These are phyloP conservation scores for Cyberlindnera galapagoensis DNA, from an alignment of 805 yeast genomes.

Conservation along the genomic window DNA sequence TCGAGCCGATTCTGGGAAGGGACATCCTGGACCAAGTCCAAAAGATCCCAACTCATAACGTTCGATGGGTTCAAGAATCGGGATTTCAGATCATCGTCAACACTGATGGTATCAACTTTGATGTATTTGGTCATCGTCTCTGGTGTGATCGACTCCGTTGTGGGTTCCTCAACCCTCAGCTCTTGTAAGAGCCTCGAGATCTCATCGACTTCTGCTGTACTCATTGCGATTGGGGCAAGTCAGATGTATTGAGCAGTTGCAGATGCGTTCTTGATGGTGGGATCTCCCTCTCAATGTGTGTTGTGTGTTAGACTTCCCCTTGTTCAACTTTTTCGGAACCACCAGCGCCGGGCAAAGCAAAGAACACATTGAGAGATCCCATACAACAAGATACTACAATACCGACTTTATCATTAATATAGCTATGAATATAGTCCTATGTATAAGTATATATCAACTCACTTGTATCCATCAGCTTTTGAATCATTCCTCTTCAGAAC, in stretches of 20 bases:
- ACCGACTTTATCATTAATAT: too few species aligned
- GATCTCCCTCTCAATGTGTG: too few species aligned
- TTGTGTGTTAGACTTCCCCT: too few species aligned
- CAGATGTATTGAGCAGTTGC: neutral
- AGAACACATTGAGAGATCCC: too few species aligned
- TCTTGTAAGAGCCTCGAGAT: conserved; percentile 3
- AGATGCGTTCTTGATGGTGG: too few species aligned
- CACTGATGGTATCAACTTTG: neutral
- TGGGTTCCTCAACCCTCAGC: conserved; percentile 1
- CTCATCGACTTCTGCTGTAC: conserved; percentile 15
- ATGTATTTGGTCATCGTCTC: conserved; percentile 2
- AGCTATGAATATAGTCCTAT: too few species aligned
- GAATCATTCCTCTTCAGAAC: conserved; percentile 63
- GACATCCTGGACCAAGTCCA: conserved; percentile 58
- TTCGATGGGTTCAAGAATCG: conserved; percentile 59
- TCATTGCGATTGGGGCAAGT: conserved; percentile 2
- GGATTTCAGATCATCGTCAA: conserved; percentile 22
- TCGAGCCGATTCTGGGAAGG: conserved; percentile 32
- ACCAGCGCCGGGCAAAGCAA: too few species aligned
- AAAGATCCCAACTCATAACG: conserved; percentile 59
- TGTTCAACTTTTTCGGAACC: too few species aligned
- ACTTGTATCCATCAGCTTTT: too few species aligned
- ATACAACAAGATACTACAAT: too few species aligned
- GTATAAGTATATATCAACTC: too few species aligned
- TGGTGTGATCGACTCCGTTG: conserved; percentile 1